A percentile compares a stretch with the other conserved stretches of the same genome.
phyloP scores from a whole-genome alignment of 768 basidiomycete species.

The Kwoniella dendrophila region DNA sequence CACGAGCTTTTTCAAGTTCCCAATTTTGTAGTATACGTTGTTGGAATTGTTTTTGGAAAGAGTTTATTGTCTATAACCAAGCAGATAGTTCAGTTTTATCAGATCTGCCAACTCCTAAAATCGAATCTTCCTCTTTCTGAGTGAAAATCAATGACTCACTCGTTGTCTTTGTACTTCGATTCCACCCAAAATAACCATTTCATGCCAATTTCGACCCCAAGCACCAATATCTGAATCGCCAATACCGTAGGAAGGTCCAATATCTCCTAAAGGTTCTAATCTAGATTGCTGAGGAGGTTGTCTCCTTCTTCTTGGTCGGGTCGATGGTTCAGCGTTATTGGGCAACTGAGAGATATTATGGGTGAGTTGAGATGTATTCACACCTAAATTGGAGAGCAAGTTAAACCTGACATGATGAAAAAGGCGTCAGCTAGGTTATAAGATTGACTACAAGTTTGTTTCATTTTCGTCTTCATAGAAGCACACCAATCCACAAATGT shows the following conservation, averaged over 20 bases:
- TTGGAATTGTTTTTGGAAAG: slow-evolving; percentile 47
- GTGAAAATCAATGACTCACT: slow-evolving; percentile 20
- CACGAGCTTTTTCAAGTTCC: slow-evolving; percentile 44
- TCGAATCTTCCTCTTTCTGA: background rate
- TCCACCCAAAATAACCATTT: slow-evolving; percentile 49
- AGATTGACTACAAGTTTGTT: too few species aligned
- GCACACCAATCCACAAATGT: too few species aligned
- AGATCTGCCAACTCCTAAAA: background rate
- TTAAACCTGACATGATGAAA: slow-evolving; percentile 59
- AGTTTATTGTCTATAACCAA: slow-evolving; percentile 38
- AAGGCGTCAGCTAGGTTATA: background rate
- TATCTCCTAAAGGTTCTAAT: slow-evolving; percentile 24
- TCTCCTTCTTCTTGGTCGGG: slow-evolving; percentile 14
- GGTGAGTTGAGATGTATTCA: slow-evolving; percentile 86
- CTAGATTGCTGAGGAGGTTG: slow-evolving; percentile 2
- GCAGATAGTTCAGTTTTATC: background rate
- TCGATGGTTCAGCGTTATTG: slow-evolving; percentile 14
- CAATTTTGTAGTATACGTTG: slow-evolving; percentile 46
- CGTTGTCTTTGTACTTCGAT: slow-evolving; percentile 47
- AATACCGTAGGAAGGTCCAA: slow-evolving; percentile 26
- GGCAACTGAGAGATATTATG: slow-evolving; percentile 64
- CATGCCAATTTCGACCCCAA: slow-evolving; percentile 51
- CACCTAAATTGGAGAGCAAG: slow-evolving; percentile 87
- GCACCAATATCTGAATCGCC: slow-evolving; percentile 39
- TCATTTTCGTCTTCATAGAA: too few species aligned